A percentile compares a stretch with the other conserved stretches of the same genome.
phyloP scores from a whole-genome alignment of 2,329 filamentous ascomycete genomes.

The Talaromyces pinophilus region DNA sequence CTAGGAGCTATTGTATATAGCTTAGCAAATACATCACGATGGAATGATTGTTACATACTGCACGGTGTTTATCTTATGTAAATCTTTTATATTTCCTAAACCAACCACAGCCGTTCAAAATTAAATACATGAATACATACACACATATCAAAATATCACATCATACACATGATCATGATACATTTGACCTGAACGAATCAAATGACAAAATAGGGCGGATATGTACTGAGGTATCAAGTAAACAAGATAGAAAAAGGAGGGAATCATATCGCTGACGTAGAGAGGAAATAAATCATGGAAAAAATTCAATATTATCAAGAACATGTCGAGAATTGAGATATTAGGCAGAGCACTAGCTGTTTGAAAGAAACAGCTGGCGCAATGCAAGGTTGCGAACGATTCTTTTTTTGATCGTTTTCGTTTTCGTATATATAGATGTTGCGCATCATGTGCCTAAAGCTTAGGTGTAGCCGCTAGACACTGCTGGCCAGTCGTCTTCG shows the following conservation, averaged over 20 bases:
- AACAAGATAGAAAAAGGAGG: constrained; percentile 14
- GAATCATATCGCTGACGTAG: constrained; percentile 23
- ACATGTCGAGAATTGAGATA: constrained; percentile 12
- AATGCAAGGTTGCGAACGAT: not conserved
- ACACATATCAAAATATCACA: constrained; percentile 12
- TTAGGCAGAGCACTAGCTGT: not conserved
- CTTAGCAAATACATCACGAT: constrained; percentile 1
- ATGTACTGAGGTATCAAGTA: constrained; percentile 25
- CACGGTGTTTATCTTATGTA: not conserved
- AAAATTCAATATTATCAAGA: constrained; percentile 13
- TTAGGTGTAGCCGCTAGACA: constrained; percentile 39
- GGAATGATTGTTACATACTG: not conserved
- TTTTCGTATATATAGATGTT: not conserved
- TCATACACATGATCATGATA: constrained; percentile 5
- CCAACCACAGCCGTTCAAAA: constrained; percentile 1
- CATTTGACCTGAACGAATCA: not conserved
- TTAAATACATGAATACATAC: constrained; percentile 14
- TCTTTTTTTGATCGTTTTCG: not conserved
- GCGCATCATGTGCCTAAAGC: too few relatives aligned
- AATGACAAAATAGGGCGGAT: constrained; percentile 14
- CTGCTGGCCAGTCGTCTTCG: constrained; percentile 91
- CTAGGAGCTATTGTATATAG: not conserved
- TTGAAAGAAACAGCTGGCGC: not conserved
- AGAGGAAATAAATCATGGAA: constrained; percentile 20
- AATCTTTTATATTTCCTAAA: not conserved